These are phyloP conservation scores for Mucor velutinosus DNA, from an alignment of 371 early-diverging fungal genomes.

Conservation along the genomic window DNA sequence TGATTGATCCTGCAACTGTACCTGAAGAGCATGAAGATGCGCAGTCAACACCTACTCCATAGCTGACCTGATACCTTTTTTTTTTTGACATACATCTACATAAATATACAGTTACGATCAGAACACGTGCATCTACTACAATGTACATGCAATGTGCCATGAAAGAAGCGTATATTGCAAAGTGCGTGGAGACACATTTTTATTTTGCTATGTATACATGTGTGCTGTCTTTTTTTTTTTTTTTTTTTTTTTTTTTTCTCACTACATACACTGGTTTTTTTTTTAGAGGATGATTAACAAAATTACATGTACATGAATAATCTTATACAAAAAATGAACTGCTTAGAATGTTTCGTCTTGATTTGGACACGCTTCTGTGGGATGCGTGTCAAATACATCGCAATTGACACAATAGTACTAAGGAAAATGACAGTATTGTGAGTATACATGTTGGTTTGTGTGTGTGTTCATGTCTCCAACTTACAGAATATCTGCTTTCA, in stretches of 20 bases:
- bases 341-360: slow-evolving; percentile 64
- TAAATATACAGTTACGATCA: neutral
- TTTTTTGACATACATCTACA: neutral
- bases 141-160: neutral
- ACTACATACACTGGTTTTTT: neutral
- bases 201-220: neutral
- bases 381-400: slow-evolving; percentile 64
- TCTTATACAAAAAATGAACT: neutral
- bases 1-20: slow-evolving; percentile 20
- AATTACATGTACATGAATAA: neutral
- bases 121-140: neutral
- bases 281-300: neutral
- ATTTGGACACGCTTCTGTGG: slow-evolving; percentile 72
- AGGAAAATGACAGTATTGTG: neutral
- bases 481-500: slow-evolving; percentile 10
- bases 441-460: neutral
- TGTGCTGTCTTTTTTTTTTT: neutral
- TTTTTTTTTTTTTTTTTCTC: no score
- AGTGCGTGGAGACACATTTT: no score
- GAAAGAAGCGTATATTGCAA: neutral
- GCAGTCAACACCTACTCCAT: neutral
- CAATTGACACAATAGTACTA: slow-evolving; percentile 68
- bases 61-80: no score
- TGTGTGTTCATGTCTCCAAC: neutral
- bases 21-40: slow-evolving; percentile 17